phyloP scores from a whole-genome alignment of 306 rosid genomes.

The Cucumis melo region DNA sequence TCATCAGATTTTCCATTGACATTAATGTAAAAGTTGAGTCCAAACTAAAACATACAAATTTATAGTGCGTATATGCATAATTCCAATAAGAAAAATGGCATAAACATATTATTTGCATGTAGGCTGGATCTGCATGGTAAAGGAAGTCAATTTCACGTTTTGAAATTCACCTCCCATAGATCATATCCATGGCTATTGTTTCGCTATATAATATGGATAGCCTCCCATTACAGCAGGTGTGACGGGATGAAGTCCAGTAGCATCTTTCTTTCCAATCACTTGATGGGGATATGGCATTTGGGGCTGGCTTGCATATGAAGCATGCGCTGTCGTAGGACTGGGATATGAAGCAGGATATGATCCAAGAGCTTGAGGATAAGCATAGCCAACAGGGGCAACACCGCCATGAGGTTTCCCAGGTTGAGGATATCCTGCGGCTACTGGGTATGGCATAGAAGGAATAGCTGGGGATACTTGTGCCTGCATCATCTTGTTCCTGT shows the following conservation, averaged over 20 bases:
- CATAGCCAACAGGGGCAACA: constrained; percentile 26
- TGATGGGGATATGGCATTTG: constrained; percentile 41
- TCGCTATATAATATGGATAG: constrained; percentile 52
- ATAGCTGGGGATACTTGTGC: constrained; percentile 24
- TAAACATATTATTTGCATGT: not conserved
- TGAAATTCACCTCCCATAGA: constrained; percentile 4
- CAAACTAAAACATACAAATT: not conserved
- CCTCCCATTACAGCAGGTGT: constrained; percentile 40
- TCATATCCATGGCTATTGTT: constrained; percentile 21
- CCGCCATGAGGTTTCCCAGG: constrained; percentile 33
- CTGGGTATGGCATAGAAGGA: constrained; percentile 40
- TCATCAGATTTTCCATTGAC: not conserved
- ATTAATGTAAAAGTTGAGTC: not conserved
- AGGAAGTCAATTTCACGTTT: not conserved
- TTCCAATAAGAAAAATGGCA: not conserved
- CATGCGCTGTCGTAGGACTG: constrained; percentile 24
- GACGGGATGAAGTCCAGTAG: constrained; percentile 23
- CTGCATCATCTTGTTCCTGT: constrained; percentile 46
- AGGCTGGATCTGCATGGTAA: not conserved
- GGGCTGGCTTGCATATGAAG: constrained; percentile 37
- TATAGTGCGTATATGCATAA: not conserved
- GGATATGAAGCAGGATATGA: constrained; percentile 48
- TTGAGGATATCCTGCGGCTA: constrained; percentile 43
- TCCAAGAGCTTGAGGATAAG: constrained; percentile 39
- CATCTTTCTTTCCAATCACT: constrained; percentile 28